A percentile compares a stretch with the other conserved stretches of the same genome.
phyloP scores from a whole-genome alignment of 2,329 filamentous ascomycete species.

The Colletotrichum neosansevieriae region DNA sequence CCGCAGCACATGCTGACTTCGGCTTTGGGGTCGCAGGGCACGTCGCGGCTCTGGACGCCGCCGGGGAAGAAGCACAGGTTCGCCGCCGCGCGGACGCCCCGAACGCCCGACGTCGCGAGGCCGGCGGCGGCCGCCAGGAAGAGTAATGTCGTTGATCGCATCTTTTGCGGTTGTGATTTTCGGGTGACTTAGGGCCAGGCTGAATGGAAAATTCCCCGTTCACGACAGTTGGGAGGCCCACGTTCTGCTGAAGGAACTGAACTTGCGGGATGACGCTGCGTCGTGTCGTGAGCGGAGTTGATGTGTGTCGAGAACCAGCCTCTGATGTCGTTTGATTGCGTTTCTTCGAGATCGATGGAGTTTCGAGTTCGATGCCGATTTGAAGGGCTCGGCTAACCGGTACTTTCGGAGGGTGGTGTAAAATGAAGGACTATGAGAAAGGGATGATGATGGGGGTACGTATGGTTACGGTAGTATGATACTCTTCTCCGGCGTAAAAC shows the following conservation, averaged over 20 bases:
- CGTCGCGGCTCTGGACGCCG: constrained; percentile 32
- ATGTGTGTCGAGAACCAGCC: constrained; percentile 32
- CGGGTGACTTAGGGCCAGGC: background rate
- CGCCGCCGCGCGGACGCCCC: constrained; percentile 16
- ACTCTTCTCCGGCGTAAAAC: constrained; percentile 5
- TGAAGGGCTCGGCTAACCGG: constrained; percentile 7
- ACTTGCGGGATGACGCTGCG: too few species aligned
- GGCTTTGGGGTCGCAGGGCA: constrained; percentile 36
- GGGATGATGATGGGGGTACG: background rate
- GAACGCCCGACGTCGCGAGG: background rate
- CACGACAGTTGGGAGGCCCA: background rate
- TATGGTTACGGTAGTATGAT: background rate
- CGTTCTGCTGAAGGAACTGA: background rate
- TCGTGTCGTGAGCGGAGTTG: too few species aligned
- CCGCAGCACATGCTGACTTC: constrained; percentile 40
- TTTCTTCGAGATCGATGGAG: background rate
- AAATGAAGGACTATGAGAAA: background rate
- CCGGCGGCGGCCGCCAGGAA: constrained; percentile 18
- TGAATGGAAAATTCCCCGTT: background rate
- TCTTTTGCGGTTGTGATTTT: background rate
- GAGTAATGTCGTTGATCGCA: constrained; percentile 26
- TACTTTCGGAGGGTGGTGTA: background rate
- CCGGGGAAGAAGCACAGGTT: constrained; percentile 38
- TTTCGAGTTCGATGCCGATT: background rate
- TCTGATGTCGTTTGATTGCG: constrained; percentile 14